phyloP scores from a whole-genome alignment of 2,329 filamentous ascomycete species.

The Ophidiomyces ophidiicola region DNA sequence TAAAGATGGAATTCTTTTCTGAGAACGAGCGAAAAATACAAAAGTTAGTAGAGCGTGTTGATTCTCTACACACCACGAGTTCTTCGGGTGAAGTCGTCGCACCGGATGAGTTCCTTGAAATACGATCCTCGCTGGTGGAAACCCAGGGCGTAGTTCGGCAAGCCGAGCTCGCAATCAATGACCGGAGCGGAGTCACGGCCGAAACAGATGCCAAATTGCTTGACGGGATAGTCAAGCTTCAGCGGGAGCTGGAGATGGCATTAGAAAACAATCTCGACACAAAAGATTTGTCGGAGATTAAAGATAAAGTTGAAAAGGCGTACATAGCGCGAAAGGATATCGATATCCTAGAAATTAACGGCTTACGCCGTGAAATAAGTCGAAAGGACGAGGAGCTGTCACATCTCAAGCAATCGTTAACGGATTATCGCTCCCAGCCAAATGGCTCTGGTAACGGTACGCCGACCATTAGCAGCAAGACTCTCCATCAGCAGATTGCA shows the following conservation, averaged over 20 bases:
- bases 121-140: slow-evolving; percentile 69
- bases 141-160: slow-evolving; percentile 88
- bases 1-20: slow-evolving; percentile 84
- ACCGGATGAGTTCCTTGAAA: slow-evolving; percentile 64
- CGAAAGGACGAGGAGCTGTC: slow-evolving; percentile 72
- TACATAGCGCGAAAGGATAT: slow-evolving; percentile 64
- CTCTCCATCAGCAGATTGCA: slow-evolving; percentile 90
- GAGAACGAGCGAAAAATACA: slow-evolving; percentile 80
- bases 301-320: slow-evolving; percentile 62
- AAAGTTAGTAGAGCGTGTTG: slow-evolving; percentile 70
- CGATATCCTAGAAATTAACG: slow-evolving; percentile 60
- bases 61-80: slow-evolving; percentile 64
- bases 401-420: slow-evolving; percentile 66
- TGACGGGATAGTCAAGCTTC: slow-evolving; percentile 57
- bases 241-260: slow-evolving; percentile 73
- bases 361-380: slow-evolving; percentile 61
- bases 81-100: slow-evolving; percentile 65
- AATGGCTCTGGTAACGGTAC: slow-evolving; percentile 46
- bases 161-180: slow-evolving; percentile 74
- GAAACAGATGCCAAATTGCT: slow-evolving; percentile 59
- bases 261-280: slow-evolving; percentile 67
- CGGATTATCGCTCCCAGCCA: slow-evolving; percentile 46
- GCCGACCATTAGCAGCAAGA: slow-evolving; percentile 64
- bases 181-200: slow-evolving; percentile 35
- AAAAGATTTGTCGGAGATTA: slow-evolving; percentile 71